Conservation (phyloP, 306 rosid species). For the Leucaena leucocephala region DNA sequence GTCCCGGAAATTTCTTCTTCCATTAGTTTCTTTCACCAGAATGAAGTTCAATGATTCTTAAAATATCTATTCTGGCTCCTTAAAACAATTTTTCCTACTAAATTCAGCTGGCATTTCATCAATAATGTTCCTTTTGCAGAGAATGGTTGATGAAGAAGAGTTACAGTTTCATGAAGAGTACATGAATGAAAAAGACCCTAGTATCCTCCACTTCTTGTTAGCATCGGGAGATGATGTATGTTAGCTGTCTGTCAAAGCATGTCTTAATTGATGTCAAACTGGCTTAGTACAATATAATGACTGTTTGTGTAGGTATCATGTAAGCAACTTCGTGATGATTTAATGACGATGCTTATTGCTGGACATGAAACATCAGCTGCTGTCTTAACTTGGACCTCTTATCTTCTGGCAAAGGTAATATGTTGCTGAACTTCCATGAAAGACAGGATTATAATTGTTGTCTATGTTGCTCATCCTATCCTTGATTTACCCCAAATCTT, state of each 20-base stretch:
- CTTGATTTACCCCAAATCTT: slow-evolving; percentile 12
- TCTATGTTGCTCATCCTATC: slow-evolving; percentile 11
- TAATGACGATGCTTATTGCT: slow-evolving; percentile 99
- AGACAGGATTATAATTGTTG: slow-evolving; percentile 23
- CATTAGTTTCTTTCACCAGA: slow-evolving; percentile 19
- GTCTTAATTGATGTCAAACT: slow-evolving; percentile 26
- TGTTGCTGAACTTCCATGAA: slow-evolving; percentile 24
- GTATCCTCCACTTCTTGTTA: slow-evolving; percentile 92
- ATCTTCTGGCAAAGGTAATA: slow-evolving; percentile 80
- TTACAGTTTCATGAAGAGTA: slow-evolving; percentile 95
- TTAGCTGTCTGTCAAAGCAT: slow-evolving; percentile 31
- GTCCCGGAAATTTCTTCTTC: slow-evolving; percentile 12
- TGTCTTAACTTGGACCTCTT: slow-evolving; percentile 97
- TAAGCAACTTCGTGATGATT: slow-evolving; percentile 98
- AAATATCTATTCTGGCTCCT: slow-evolving; percentile 9
- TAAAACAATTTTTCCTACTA: slow-evolving; percentile 17
- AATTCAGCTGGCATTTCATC: slow-evolving; percentile 27
- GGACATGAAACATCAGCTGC: slow-evolving; percentile 99
- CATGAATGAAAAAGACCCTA: slow-evolving; percentile 95
- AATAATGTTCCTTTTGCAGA: slow-evolving; percentile 54
- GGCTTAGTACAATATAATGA: slow-evolving; percentile 27
- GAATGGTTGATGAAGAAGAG: slow-evolving; percentile 97
- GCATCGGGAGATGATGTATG: slow-evolving; percentile 96
- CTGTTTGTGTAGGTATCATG: slow-evolving; percentile 78
- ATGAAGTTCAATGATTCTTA: slow-evolving; percentile 24